Base-by-base conservation (phyloP, 305 asterid genomes). In the Fraxinus floribunda region DNA sequence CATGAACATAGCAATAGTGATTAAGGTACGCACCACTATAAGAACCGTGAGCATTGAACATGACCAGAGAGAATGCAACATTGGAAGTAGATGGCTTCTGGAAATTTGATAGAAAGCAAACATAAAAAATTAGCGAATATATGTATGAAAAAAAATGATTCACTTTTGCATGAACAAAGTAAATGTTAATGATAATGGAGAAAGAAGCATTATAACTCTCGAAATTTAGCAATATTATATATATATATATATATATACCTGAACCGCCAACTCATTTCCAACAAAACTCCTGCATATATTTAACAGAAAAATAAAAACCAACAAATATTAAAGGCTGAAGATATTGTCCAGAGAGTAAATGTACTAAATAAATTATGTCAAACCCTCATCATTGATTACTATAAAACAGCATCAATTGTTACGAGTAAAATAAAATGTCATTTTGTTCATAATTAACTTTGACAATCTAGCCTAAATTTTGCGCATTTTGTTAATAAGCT, bases 31-130 rank as follows among this genome's bases (percentile, higher is more conserved):
- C 75, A 93, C 98, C 90, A 85, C 96, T 91, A 78, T 90, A 90
- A 83, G 96, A 86, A 75, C 98, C 98, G 86, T 90, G 97, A 44
- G 90, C 78, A 76, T 91, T 87, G 89, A 93, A 95, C 95, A 90
- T 82, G 83, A 95, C 95, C 87, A 95, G 85, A 55, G 96, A 88
- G 75, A 93, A 84, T 85, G 88, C 94, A 80, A 86, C 88, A 79
- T 76, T 84, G 36, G 89, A 34, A 49, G 87, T 85, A 35, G 94
- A 82, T 78, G 86, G 84, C 87, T 93, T 95, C 98, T 95, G 94
- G 52, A 85, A 80, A 85, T 77, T 46, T 8, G 49, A 77, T 75
- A 55, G 5, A 72, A 38, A 46, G 71, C 35, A 81, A 79, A 60
- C 30, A 20, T 6, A 8, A 79, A 36, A 20, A 76, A 20, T 73